Base-by-base conservation (phyloP, 2,329 filamentous ascomycete genomes). In the Fusarium marasasianum region DNA sequence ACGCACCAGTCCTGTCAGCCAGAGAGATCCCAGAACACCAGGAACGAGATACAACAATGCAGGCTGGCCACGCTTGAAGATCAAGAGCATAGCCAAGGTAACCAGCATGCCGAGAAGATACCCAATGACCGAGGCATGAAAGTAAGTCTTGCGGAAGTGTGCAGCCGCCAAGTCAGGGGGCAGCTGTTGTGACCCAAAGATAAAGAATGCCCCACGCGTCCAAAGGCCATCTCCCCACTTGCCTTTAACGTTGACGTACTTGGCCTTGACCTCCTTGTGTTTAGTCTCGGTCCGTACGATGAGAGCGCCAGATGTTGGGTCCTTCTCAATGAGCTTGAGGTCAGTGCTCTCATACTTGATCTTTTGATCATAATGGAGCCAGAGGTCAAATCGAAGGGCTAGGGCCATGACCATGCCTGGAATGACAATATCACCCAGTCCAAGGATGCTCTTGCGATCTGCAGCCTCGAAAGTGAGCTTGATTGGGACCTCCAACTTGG, bases 41-140 rank as follows among this genome's bases (percentile, higher is more conserved):
- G 96, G 96, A 1, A 98, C 96, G 12, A 99, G 90, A 80, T 98
- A 98, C 20, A 99, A 85, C 38, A 99, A 87, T 13, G 96, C 96
- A 1, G 96, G 96, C 80, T 99, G 96, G 6, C 94, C 94, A 71
- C 94, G 94, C 53, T 92, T 88, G 78, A 91, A 96, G 15, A 94
- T 84, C 56, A 95, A 87, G 83, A 98, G 92, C 77, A 95, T 93
- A 1, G 88, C 84, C 24, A 98, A 83, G 0, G 96, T 98, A 5
- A 87, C 85, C 5, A 94, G 71, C 91, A 98, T 93, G 2, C 94
- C 95, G 8, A 91, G 54, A 0, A 93, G 78, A 81, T 98, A 99
- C 1, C 95, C 96, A 5, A 88, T 77, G 71, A 98, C 80, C 41
- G 92, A 90, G 10, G 94, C 92, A 66, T 90, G 87, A 81, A 99